Evolutionary conservation across 2,329 filamentous ascomycete genomes (phyloP), one percentile per base, ranked within the genome.

Genomic region (Colletotrichum sp.): DNA sequence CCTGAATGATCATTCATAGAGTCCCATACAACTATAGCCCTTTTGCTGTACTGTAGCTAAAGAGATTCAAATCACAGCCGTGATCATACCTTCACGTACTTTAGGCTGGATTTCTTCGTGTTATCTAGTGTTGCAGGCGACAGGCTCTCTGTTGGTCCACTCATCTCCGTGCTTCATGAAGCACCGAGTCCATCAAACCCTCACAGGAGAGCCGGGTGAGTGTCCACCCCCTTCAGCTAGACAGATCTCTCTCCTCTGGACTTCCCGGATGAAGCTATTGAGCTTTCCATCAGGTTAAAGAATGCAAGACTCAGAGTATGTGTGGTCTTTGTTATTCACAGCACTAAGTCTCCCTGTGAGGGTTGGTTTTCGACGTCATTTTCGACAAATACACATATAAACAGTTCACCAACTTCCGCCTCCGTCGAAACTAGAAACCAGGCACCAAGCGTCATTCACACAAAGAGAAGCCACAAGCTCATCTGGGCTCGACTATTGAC

Each of bases 401-500:
- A 8, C 5, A 43, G 38, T 16, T 2, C 8, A 9, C 38, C 38
- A n/a, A 38, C 16, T 38, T 9, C 36, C 2, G 1, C 16, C 38
- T 43, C 1, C 8, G 3, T 43, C 38, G 18, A 43, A 5, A 11
- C 5, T n/a, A 12, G 18, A n/a, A 8, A 6, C 38, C n/a, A 43
- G 38, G 18, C 5, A n/a, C 18, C 38, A 18, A 38, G 36, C 5
- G 18, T 38, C 16, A 9, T 38, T 18, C 16, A 9, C 36, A 38
- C 24, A 43, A 12, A n/a, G 0, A 43, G 18, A 43, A 43, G 2
- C 0, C 38, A 0, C 0, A 43, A 6, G 38, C 18, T 5, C 11
- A 43, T n/a, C 9, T n/a, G 38, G 2, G 9, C 38, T 16, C n/a
- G 16, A 43, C 38, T 43, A 8, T 6, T 43, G 38, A 43, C 18